Conservation (phyloP, 2,329 filamentous ascomycete species). For the Curvularia spicifera region DNA sequence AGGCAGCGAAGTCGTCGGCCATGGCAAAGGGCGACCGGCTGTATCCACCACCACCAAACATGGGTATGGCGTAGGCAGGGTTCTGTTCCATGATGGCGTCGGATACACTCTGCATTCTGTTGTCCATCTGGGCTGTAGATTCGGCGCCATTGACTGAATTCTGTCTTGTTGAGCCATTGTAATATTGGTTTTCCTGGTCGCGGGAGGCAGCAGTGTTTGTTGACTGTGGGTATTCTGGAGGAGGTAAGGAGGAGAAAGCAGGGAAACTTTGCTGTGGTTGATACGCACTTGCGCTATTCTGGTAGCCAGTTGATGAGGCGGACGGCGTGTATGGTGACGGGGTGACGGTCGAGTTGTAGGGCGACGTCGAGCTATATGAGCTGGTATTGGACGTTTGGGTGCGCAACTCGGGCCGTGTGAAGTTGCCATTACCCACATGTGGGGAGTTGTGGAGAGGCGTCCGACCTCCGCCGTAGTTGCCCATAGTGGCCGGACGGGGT, state of each 20-base stretch:
- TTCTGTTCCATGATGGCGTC: conserved; percentile 54
- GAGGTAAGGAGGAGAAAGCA: conserved; percentile 66
- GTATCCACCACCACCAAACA: conserved; percentile 83
- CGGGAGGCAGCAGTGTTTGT: conserved; percentile 46
- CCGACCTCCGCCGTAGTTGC: conserved; percentile 39
- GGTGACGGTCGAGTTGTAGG: conserved; percentile 47
- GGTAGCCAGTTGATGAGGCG: conserved; percentile 51
- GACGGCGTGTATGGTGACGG: conserved; percentile 57
- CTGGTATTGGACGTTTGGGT: conserved; percentile 46
- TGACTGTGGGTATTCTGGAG: conserved; percentile 58
- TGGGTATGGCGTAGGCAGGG: conserved; percentile 72
- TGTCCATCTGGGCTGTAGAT: conserved; percentile 44
- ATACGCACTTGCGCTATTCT: conserved; percentile 54
- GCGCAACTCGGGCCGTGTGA: conserved; percentile 45
- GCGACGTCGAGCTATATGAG: conserved; percentile 45
- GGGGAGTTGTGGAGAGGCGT: conserved; percentile 47
- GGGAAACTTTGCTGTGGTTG: conserved; percentile 67
- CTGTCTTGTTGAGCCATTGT: conserved; percentile 46
- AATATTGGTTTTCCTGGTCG: conserved; percentile 46
- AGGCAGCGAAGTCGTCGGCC: conserved; percentile 85
- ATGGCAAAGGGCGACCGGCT: conserved; percentile 88
- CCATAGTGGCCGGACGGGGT: conserved; percentile 44
- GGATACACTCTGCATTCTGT: conserved; percentile 45
- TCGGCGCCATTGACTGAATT: conserved; percentile 49
- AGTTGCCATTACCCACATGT: conserved; percentile 44